Percentiles rank a stretch among this genome's conserved stretches.
Evolutionary conservation across 331 rosid genomes (phyloP).

Genomic region (Pyrus hybrid): DNA sequence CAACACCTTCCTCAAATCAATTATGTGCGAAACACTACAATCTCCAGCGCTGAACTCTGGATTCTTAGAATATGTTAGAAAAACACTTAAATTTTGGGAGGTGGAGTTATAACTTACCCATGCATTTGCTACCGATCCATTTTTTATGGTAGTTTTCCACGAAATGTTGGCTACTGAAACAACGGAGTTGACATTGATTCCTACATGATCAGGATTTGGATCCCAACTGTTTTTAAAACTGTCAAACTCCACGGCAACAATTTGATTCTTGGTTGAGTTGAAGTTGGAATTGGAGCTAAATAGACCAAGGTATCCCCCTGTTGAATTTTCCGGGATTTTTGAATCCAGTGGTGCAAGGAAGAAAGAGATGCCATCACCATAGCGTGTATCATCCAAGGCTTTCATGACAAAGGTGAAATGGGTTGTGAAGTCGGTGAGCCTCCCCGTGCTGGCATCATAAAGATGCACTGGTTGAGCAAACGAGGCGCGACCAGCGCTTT

Average conservation of each 20-base stretch:
- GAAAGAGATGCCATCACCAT: constrained; percentile 58
- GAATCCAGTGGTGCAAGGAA: constrained; percentile 47
- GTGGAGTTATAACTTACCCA: constrained; percentile 48
- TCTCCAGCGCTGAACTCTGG: constrained; percentile 17
- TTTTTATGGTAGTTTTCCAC: constrained; percentile 32
- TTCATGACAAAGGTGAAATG: constrained; percentile 44
- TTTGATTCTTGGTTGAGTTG: constrained; percentile 14
- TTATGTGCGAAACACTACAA: constrained; percentile 24
- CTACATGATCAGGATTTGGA: constrained; percentile 43
- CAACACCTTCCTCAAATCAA: constrained; percentile 40
- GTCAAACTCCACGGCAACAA: constrained; percentile 66
- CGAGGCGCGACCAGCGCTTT: constrained; percentile 39
- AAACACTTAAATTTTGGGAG: constrained; percentile 39
- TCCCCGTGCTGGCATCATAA: constrained; percentile 31
- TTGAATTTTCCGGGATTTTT: constrained; percentile 20
- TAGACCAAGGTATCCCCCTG: constrained; percentile 51
- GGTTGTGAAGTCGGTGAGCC: constrained; percentile 48
- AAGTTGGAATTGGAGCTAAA: constrained; percentile 21
- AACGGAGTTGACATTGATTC: constrained; percentile 53
- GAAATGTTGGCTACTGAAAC: constrained; percentile 22
- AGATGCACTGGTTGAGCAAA: constrained; percentile 26
- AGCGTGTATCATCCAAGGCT: background rate
- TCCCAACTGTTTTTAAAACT: constrained; percentile 27
- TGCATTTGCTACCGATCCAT: constrained; percentile 34
- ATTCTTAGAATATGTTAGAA: constrained; percentile 29